Base-by-base conservation (phyloP, 1,139 yeast species). In the Magnusiomyces fungicola region DNA sequence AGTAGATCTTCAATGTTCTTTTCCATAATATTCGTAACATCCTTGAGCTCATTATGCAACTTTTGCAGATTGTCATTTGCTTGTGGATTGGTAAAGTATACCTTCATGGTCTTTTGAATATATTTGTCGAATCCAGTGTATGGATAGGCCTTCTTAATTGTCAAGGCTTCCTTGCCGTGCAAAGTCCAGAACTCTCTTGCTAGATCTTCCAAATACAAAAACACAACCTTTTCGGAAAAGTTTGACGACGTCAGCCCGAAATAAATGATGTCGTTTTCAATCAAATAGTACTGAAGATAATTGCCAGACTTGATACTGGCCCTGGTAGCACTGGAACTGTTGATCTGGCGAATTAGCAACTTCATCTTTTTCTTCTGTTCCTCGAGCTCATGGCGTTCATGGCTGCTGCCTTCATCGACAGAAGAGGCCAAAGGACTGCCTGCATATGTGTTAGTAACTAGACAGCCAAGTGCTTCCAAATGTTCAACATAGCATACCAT, bases 21-120 rank as follows among this genome's bases (percentile, higher is more conserved):
- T 52, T 96, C 88, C 96, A 92, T 87, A 52, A 92, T 95, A 59
- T 86, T 81, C 58, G 92, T 89, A 46, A 94, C 98, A 60, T 94
- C 98, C 47, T 86, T 89, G 58, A 92, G 73, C 61, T 94, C 98
- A 47, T 79, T 78, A 67, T 90, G 89, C 58, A 92, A 72, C 63
- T 80, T 81, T 67, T 92, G 97, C 61, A 92, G 72, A 61, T 89
- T 92, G 44, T 83, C 80, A 56, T 89, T 94, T 0, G 96, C 96
- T 53, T 96, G 76, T 55, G 90, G 87, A 66, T 92, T 97, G 59
- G 86, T 89, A n/a, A 32, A n/a, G 66, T 90, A 92, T 18, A 89
- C 73, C 60, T 88, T 85, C 62, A 83, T 87, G 3, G 97, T 89
- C 69, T 90, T 89, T 60, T 81, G 81, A 68, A 92, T 78, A 62